Evolutionary conservation across 768 basidiomycete species (phyloP), one percentile per base, ranked within the genome.

Genomic region (Russula sp.): DNA sequence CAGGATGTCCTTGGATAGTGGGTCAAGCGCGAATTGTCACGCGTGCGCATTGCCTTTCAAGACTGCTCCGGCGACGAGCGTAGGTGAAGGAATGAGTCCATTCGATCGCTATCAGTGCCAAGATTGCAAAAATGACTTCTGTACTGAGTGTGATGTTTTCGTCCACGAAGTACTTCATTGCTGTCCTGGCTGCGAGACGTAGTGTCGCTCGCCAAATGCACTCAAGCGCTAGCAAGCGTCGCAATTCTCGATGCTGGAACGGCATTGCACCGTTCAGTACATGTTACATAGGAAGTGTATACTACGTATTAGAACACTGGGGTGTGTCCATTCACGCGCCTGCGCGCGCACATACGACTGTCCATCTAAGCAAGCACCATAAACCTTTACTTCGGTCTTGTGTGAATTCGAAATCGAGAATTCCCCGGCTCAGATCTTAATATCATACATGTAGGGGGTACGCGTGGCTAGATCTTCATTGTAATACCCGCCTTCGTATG

Each of bases 121-220:
- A 2, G 88, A 90, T 25, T 98, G 97, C 75, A 68, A 73, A 2
- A 76, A 88, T 53, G 88, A 97, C 70, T 99, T 98, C 70, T 98
- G 97, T 71, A 81, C 86, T 29, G 95, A 98, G 52, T 99, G 97
- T 71, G 97, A 99, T 75, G 82, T 96, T 20, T 97, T 98, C 70
- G 86, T 98, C 5, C 97, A 98, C 68, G 92, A 96, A 64, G 93
- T 93, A 22, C 78, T 98, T 20, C 96, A 98, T 70, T 93, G 90
- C 62, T 99, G 96, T 76, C 94, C 96, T 0, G 90, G 88, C 10
- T 92, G 89, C 65, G 87, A 86, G 53, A 78, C 78, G 61, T 81
- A 74, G 66, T 14, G 35, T 8, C 34, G n/a, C 6, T 8, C 34
- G n/a, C 6, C 18, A 6, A 29, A 53, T 32, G 32, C 22, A 7